These are phyloP conservation scores for Coleophoma cylindrospora DNA, from an alignment of 2,329 filamentous ascomycete genomes.

Conservation along the genomic window DNA sequence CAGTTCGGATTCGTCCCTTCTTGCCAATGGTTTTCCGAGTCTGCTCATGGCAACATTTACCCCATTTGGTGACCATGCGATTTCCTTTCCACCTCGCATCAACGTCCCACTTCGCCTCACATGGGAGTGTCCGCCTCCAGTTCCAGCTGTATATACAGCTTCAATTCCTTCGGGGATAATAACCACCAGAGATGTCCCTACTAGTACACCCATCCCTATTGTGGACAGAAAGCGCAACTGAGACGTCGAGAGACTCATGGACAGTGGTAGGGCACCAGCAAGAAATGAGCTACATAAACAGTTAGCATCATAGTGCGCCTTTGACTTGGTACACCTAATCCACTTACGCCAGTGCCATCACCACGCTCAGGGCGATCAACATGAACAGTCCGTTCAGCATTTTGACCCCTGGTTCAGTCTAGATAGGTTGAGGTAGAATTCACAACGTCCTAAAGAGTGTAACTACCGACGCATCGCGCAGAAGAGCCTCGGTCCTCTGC, in stretches of 20 bases:
- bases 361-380: conserved; percentile 31
- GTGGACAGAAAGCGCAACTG: conserved; percentile 87
- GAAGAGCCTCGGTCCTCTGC: background rate
- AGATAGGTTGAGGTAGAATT: background rate
- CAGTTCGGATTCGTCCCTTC: background rate
- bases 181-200: conserved; percentile 91
- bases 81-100: conserved; percentile 6
- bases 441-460: background rate
- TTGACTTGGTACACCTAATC: background rate
- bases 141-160: conserved; percentile 64
- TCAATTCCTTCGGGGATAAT: conserved; percentile 97
- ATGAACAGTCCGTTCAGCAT: conserved; percentile 30
- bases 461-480: conserved; percentile 18
- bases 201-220: conserved; percentile 87
- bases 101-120: conserved; percentile 8
- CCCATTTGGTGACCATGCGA: conserved; percentile 15
- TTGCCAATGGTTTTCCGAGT: background rate
- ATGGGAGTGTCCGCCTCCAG: conserved; percentile 19
- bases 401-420: conserved; percentile 13
- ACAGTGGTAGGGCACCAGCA: conserved; percentile 84
- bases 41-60: conserved; percentile 10
- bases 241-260: conserved; percentile 79
- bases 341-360: conserved; percentile 56
- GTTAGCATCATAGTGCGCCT: no score
- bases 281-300: conserved; percentile 70